Base-by-base conservation (phyloP, 78 protist genomes). In the Neovahlkampfia damariscottae region DNA sequence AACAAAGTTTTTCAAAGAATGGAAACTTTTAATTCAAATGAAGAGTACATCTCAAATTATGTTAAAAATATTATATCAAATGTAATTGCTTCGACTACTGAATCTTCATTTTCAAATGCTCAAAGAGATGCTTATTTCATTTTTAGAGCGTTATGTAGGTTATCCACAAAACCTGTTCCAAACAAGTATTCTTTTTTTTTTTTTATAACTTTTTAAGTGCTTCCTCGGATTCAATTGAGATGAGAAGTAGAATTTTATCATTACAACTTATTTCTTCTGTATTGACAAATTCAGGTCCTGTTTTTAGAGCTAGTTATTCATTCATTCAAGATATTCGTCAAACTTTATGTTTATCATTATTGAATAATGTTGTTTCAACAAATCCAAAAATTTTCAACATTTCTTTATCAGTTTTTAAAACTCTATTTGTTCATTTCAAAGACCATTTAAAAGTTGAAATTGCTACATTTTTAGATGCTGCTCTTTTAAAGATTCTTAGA, bases 401-500 rank as follows among this genome's bases (percentile, higher is more conserved):
- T 29, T 73, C 92, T 5, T 81, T 93, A 70, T 39, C 81, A 40
- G 76, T 91, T 34, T 92, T 92, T 80, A 38, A 82, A 35, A 50
- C 72, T 0, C 38, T 90, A 30, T 70, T 88, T 2, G 29, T 70
- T 0, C 71, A 72, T 67, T 92, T 87, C 81, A 84, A 88, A 84
- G 77, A 31, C 8, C 80, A 84, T 72, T 89, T 92, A 70, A 91
- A 85, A 74, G 81, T 37, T 31, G 94, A 90, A 74, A 72, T 92
- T 8, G 96, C 94, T 2, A 90, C 91, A 8, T 87, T 91, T 82
- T 91, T 90, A 83, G 36, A 84, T 4, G 79, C 80, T 67, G 70
- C 91, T 41, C 82, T 93, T 19, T 38, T 94, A 32, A 72, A 81
- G 29, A 87, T 94, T 19, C 80, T 94, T 36, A 95, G 90, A 73